These are phyloP conservation scores for Carallia pectinifolia DNA, from an alignment of 345 rosid species.

Conservation along the genomic window DNA sequence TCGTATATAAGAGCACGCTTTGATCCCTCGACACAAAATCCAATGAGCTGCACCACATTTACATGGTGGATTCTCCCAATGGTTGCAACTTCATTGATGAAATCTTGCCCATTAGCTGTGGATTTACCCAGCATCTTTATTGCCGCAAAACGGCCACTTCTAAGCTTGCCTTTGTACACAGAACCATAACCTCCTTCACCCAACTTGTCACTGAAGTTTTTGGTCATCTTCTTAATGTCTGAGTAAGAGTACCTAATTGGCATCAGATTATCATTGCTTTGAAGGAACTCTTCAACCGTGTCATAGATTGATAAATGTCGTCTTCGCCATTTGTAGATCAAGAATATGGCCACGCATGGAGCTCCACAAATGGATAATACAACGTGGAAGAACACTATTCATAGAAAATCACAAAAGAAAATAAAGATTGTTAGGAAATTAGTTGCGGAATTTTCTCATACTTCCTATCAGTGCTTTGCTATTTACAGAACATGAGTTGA, in stretches of 20 bases:
- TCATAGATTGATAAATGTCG: slow-evolving; percentile 17
- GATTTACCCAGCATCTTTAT: neutral
- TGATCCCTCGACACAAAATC: slow-evolving; percentile 3
- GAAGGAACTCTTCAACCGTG: slow-evolving; percentile 14
- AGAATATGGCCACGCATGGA: neutral
- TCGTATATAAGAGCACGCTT: slow-evolving; percentile 13
- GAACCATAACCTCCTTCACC: slow-evolving; percentile 13
- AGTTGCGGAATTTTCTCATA: too few species aligned
- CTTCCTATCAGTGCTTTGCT: too few species aligned
- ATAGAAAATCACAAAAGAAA: too few species aligned
- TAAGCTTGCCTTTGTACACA: slow-evolving; percentile 9
- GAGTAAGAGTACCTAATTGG: slow-evolving; percentile 18
- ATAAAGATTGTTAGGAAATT: too few species aligned
- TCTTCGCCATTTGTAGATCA: slow-evolving; percentile 2
- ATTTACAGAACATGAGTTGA: too few species aligned
- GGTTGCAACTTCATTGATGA: slow-evolving; percentile 3
- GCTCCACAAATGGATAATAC: neutral
- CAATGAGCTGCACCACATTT: slow-evolving; percentile 5
- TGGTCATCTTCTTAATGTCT: slow-evolving; percentile 4
- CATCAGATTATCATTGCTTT: slow-evolving; percentile 7
- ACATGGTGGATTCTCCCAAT: slow-evolving; percentile 15
- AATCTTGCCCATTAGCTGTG: slow-evolving; percentile 8
- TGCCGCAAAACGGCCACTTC: slow-evolving; percentile 5
- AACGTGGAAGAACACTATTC: too few species aligned
- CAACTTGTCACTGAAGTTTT: neutral